Evolutionary conservation across 495 filamentous ascomycete species (phyloP), one percentile per base, ranked within the genome.

Genomic region (Xylaria grammica): DNA sequence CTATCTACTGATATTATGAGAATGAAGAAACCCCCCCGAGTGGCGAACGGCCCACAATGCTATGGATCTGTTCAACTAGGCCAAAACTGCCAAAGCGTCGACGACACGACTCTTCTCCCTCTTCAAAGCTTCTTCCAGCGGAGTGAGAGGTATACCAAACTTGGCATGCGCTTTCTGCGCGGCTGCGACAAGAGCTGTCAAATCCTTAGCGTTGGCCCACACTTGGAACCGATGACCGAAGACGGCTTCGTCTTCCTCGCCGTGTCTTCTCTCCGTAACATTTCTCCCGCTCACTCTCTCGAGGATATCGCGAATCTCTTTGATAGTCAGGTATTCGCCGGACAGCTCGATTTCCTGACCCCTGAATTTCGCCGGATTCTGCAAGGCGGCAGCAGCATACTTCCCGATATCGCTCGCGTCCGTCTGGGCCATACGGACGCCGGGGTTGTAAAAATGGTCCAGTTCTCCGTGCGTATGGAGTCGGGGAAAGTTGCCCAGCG

Each of bases 391-490:
- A 1, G 77, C 77, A 0, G 71, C 77, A 61, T 81, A 82, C 30
- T 67, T 72, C 4, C 81, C 81, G 34, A 82, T 80, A 58, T 84
- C 81, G 19, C 75, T 72, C 0, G 79, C 74, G 51, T 84, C 81
- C 0, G 80, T 74, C 65, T 81, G 75, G 0, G 77, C 69, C 2
- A 83, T 60, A 6, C 74, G 7, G 0, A 72, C 75, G 26, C 79
- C 77, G 1, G 65, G 62, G 17, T 69, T 27, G 38, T 53, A 69
- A 34, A 26, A 24, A 48, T 71, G 69, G 24, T 24, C 64, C 24
- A 79, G 75, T 49, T 68, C 68, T 5, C 77, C 75, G 6, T 70
- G 26, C 1, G 24, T 11, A 9, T 40, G 13, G 42, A 59, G 42
- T 11, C 11, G 26, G 10, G 42, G 38, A 48, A 77, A 81, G 72